These are phyloP conservation scores for Cercospora berteroae DNA, from an alignment of 2,329 filamentous ascomycete species.

Conservation along the genomic window DNA sequence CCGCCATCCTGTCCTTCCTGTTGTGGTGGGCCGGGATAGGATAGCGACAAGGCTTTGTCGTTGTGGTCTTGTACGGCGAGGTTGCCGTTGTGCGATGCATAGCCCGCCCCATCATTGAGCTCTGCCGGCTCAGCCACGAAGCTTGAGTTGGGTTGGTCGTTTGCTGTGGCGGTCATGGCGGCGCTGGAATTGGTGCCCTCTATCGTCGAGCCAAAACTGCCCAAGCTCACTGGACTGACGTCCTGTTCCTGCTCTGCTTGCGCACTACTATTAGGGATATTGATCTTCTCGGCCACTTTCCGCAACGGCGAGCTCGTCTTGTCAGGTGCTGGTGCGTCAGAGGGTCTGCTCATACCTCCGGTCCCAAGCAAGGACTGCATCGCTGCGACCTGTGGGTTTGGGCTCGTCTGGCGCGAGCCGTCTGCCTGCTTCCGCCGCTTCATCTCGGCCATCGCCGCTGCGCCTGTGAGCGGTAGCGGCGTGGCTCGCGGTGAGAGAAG, in stretches of 20 bases:
- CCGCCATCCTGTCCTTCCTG: constrained; percentile 51
- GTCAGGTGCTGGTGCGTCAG: constrained; percentile 45
- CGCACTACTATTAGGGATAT: constrained; percentile 46
- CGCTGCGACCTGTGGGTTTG: constrained; percentile 48
- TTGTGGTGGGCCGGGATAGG: constrained; percentile 61
- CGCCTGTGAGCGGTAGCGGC: constrained; percentile 44
- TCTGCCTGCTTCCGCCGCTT: constrained; percentile 44
- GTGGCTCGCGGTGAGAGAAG: constrained; percentile 40
- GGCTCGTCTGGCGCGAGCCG: constrained; percentile 45
- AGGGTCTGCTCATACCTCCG: constrained; percentile 44
- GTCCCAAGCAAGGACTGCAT: constrained; percentile 47
- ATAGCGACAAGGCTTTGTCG: constrained; percentile 60
- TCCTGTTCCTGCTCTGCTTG: constrained; percentile 48
- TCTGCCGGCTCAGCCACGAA: constrained; percentile 38
- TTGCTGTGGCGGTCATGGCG: constrained; percentile 48
- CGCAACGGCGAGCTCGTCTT: constrained; percentile 51
- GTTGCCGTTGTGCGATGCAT: constrained; percentile 24
- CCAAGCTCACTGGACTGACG: constrained; percentile 53
- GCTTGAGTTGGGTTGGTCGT: constrained; percentile 43
- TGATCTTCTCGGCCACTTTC: constrained; percentile 49
- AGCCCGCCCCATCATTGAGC: constrained; percentile 41
- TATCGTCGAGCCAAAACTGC: constrained; percentile 51
- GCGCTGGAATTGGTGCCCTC: constrained; percentile 46
- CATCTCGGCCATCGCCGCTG: constrained; percentile 50
- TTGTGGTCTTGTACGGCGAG: constrained; percentile 31